Evolutionary conservation across 2,329 filamentous ascomycete genomes (phyloP).

Genomic region (Fusarium dimerum): DNA sequence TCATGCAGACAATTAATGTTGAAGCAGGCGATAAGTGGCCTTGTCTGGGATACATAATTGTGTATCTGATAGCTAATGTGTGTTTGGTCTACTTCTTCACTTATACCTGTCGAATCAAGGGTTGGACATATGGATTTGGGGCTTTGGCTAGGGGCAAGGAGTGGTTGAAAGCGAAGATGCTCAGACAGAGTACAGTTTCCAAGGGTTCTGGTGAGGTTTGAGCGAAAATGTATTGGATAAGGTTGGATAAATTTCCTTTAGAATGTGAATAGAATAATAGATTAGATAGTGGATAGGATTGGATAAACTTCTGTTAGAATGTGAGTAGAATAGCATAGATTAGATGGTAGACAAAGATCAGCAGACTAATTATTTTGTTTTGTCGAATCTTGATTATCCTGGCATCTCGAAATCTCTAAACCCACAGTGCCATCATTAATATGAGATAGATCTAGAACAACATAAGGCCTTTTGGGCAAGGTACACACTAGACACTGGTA

Average conservation of each 20-base stretch:
- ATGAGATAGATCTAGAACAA: no score
- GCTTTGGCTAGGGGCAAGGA: neutral
- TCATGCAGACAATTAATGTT: slow-evolving; percentile 58
- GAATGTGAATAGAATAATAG: no score
- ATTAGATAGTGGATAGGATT: neutral
- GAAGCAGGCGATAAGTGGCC: slow-evolving; percentile 62
- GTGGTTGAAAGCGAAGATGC: neutral
- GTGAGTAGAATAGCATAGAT: no score
- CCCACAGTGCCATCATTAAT: no score
- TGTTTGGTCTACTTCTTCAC: slow-evolving; percentile 75
- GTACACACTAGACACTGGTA: no score
- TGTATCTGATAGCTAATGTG: slow-evolving; percentile 72
- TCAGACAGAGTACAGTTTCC: neutral
- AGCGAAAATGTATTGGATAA: neutral
- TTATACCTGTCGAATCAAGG: slow-evolving; percentile 68
- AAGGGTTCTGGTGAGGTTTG: neutral
- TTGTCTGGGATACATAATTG: slow-evolving; percentile 51
- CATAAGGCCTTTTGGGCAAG: no score
- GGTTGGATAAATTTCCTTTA: neutral
- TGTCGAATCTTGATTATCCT: no score
- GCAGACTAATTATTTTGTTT: no score
- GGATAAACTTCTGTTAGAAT: neutral
- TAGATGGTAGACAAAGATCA: no score
- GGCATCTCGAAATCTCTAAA: no score
- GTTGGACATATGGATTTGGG: slow-evolving; percentile 71